These are phyloP conservation scores for Mortierella sp. DNA, from an alignment of 371 early-diverging fungal genomes.

Conservation along the genomic window DNA sequence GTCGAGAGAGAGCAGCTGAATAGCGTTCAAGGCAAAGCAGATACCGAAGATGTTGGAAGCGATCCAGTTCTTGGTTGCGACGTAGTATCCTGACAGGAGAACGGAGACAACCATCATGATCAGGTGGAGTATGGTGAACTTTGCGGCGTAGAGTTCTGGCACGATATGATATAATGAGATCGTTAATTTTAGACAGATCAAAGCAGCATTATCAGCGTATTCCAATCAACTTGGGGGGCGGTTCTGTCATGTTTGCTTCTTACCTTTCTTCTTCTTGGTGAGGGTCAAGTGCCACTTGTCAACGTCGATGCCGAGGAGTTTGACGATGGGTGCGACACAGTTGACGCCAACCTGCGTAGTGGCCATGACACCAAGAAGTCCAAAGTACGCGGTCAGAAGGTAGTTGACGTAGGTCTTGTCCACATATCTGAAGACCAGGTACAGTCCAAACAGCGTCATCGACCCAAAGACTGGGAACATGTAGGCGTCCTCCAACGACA, in stretches of 20 bases:
- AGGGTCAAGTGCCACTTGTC: constrained; percentile 78
- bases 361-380: constrained; percentile 83
- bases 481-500: constrained; percentile 91
- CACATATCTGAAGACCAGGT: constrained; percentile 86
- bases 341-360: constrained; percentile 74
- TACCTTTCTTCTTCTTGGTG: constrained; percentile 79
- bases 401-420: constrained; percentile 88
- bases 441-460: constrained; percentile 83
- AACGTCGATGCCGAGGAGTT: constrained; percentile 63
- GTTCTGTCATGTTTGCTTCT: constrained; percentile 8
- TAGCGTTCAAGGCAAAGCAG: constrained; percentile 88
- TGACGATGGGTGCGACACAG: constrained; percentile 62
- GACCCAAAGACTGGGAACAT: constrained; percentile 95
- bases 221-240: no score
- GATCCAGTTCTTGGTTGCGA: constrained; percentile 92
- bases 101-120: constrained; percentile 67
- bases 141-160: constrained; percentile 69
- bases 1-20: constrained; percentile 90
- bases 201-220: no score
- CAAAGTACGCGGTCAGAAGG: constrained; percentile 90
- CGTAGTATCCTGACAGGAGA: constrained; percentile 79
- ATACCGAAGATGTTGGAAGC: constrained; percentile 91
- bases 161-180: not conserved
- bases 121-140: constrained; percentile 83
- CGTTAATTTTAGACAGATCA: constrained; percentile 4